Percentiles rank a stretch among this genome's conserved stretches.
Evolutionary conservation across 2,329 filamentous ascomycete species (phyloP).

Genomic region (Arthrobotrys conoides): DNA sequence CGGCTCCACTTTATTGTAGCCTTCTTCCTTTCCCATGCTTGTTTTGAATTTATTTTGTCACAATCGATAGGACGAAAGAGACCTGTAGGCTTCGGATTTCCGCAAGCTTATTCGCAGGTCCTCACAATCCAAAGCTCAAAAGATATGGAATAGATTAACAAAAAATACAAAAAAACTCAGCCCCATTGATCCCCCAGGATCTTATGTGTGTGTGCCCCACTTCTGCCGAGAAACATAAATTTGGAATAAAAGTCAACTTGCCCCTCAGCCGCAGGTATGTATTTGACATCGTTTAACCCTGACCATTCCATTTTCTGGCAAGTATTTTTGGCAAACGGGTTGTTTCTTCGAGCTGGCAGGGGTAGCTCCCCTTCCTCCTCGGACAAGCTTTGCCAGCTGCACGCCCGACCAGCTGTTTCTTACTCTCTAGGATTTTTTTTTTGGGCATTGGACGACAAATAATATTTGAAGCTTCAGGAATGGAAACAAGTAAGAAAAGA

Average conservation of each 20-base stretch:
- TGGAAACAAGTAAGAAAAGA: neutral
- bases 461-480: slow-evolving; percentile 1
- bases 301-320: slow-evolving; percentile 54
- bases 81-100: no score
- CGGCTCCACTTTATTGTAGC: slow-evolving; percentile 26
- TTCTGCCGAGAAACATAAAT: slow-evolving; percentile 32
- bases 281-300: slow-evolving; percentile 50
- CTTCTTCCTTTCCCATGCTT: neutral
- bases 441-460: slow-evolving; percentile 28
- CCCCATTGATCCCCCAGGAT: slow-evolving; percentile 41
- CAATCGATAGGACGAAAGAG: neutral
- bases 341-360: slow-evolving; percentile 54
- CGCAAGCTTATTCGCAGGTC: slow-evolving; percentile 19
- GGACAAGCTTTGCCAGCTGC: slow-evolving; percentile 32
- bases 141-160: slow-evolving; percentile 4
- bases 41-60: neutral
- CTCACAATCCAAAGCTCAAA: slow-evolving; percentile 5
- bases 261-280: slow-evolving; percentile 56
- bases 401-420: neutral
- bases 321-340: slow-evolving; percentile 59
- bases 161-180: slow-evolving; percentile 25
- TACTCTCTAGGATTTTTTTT: neutral
- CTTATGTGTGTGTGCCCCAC: slow-evolving; percentile 11
- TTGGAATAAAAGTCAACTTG: slow-evolving; percentile 49
- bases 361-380: slow-evolving; percentile 40